Evolutionary conservation across 164 flowering plant species (phyloP), one percentile per base, ranked within the genome.

Genomic region (Aristolochia contorta): DNA sequence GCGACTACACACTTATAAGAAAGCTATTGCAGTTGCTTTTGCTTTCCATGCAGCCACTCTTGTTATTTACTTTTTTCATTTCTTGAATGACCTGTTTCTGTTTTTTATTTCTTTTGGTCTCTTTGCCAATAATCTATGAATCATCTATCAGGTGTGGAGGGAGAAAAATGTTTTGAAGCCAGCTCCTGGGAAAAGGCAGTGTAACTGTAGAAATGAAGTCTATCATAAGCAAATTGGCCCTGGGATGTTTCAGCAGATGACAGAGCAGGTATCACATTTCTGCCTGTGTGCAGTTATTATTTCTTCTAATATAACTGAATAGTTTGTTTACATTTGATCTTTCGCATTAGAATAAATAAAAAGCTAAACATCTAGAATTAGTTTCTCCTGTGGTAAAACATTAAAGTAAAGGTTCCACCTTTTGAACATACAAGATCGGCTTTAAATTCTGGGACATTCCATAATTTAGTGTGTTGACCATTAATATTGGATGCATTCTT

Each of bases 171-270:
- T 85, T 33, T 65, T 91, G 65, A 94, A 91, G 76, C 82, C 96
- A 33, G 99, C 99, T 49, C 90, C 99, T 7, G 99, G 99, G 7
- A 91, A 89, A 75, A 84, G 99, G 74, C 75, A 77, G 18, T 94
- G 99, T 71, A 94, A 94, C 66, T 94, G 99, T 67, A 79, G 99
- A 73, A 91, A 94, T 73, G 99, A 94, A 74, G 91, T 94, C 70
- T 87, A 91, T 72, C 99, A 94, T 77, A 82, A 74, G 75, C 97
- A 94, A 80, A 89, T 91, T 67, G 99, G 94, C 62, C 97, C 96
- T 12, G 97, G 96, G 59, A 91, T 94, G 99, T 91, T 83, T 74
- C 99, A 94, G 76, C 99, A 94, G 79, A 85, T 91, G 83, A 91
- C 97, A 30, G 94, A 93, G 76, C 90, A 87, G 93, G 98, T 91